Percentiles rank a stretch among this genome's conserved stretches.
Evolutionary conservation across 768 basidiomycete genomes (phyloP).

Genomic region (Candolleomyces efflorescens): DNA sequence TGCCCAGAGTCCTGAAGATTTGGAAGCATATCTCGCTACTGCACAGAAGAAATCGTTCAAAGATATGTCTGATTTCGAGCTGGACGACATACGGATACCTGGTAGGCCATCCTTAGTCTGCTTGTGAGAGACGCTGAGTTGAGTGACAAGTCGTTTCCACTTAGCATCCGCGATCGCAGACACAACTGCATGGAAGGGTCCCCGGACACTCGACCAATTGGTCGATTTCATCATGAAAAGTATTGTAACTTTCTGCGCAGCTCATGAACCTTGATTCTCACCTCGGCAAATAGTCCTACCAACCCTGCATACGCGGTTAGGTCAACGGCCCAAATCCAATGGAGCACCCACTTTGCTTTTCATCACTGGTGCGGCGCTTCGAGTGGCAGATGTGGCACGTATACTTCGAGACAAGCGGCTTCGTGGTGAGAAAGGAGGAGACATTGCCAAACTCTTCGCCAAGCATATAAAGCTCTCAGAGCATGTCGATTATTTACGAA

Average conservation of each 20-base stretch:
- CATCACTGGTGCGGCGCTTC: slow-evolving; percentile 82
- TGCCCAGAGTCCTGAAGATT: slow-evolving; percentile 47
- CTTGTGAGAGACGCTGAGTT: slow-evolving; percentile 1
- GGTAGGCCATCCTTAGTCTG: slow-evolving; percentile 42
- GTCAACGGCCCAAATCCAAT: slow-evolving; percentile 68
- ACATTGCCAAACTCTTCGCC: slow-evolving; percentile 93
- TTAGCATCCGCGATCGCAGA: slow-evolving; percentile 69
- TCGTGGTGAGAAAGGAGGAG: slow-evolving; percentile 79
- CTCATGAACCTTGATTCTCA: neutral
- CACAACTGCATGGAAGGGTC: slow-evolving; percentile 67
- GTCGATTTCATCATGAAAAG: slow-evolving; percentile 75
- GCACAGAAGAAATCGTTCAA: slow-evolving; percentile 70
- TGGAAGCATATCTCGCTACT: slow-evolving; percentile 60
- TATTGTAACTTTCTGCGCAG: slow-evolving; percentile 25
- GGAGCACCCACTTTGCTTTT: slow-evolving; percentile 89
- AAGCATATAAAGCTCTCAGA: slow-evolving; percentile 91
- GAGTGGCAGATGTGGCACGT: slow-evolving; percentile 86
- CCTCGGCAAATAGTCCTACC: slow-evolving; percentile 52
- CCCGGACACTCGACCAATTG: slow-evolving; percentile 68
- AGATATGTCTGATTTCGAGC: slow-evolving; percentile 70
- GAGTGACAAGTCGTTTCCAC: slow-evolving; percentile 25
- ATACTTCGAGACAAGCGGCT: slow-evolving; percentile 65
- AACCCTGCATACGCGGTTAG: slow-evolving; percentile 61
- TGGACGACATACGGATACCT: slow-evolving; percentile 74
- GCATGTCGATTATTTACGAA: slow-evolving; percentile 77